Conservation (phyloP, 768 basidiomycete genomes). For the Naganishia antarctica region DNA sequence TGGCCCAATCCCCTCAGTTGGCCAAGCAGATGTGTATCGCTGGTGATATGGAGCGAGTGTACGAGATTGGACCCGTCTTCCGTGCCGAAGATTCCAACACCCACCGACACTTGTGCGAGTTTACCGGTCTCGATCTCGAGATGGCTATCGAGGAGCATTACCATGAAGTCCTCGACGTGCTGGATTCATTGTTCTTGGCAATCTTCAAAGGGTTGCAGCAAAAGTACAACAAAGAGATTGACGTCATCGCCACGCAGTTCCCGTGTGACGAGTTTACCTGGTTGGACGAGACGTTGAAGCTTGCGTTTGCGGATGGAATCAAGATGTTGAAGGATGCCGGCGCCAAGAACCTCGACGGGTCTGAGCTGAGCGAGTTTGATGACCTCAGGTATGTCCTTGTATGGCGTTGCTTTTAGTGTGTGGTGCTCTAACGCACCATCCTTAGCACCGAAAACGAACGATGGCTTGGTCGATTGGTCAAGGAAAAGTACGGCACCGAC, state of each 20-base stretch:
- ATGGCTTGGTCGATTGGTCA: conserved; percentile 80
- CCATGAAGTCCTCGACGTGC: conserved; percentile 89
- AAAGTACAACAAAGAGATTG: conserved; percentile 75
- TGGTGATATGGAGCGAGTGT: conserved; percentile 95
- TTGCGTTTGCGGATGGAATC: conserved; percentile 82
- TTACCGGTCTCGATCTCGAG: conserved; percentile 96
- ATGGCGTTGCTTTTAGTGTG: background rate
- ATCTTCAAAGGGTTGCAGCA: conserved; percentile 81
- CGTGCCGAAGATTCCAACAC: conserved; percentile 97
- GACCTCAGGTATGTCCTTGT: conserved; percentile 62
- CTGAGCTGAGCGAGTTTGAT: conserved; percentile 63
- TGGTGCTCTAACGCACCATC: background rate
- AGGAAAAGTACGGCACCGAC: conserved; percentile 90
- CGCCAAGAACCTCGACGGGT: conserved; percentile 49
- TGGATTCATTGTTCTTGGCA: conserved; percentile 76
- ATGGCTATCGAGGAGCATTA: conserved; percentile 99
- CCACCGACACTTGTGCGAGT: conserved; percentile 96
- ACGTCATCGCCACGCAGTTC: conserved; percentile 74
- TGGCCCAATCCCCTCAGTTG: conserved; percentile 94
- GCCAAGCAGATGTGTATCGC: conserved; percentile 99
- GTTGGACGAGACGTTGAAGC: conserved; percentile 77
- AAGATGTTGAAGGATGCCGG: conserved; percentile 79
- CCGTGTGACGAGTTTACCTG: conserved; percentile 95
- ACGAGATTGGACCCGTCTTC: conserved; percentile 88
- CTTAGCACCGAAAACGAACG: conserved; percentile 90